phyloP scores from a whole-genome alignment of 2,329 filamentous ascomycete genomes.

The Scytalidium sp. region DNA sequence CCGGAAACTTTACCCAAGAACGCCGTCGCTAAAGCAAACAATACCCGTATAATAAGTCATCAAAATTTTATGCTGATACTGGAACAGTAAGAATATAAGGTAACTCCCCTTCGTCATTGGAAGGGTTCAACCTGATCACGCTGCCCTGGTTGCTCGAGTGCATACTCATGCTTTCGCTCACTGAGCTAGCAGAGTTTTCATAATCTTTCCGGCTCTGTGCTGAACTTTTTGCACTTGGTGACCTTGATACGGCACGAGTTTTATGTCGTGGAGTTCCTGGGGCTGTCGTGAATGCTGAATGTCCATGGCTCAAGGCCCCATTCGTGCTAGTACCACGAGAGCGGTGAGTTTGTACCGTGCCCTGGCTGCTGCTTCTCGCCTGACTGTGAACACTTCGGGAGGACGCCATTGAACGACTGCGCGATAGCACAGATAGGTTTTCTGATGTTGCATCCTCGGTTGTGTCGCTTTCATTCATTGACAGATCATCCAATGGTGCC shows the following conservation, averaged over 20 bases:
- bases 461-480: constrained; percentile 21
- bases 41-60: background rate
- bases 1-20: constrained; percentile 12
- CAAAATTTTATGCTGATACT: constrained; percentile 7
- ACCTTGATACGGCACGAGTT: constrained; percentile 13
- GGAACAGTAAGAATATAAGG: constrained; percentile 25
- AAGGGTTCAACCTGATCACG: constrained; percentile 23
- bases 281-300: constrained; percentile 17
- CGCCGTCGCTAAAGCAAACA: constrained; percentile 20
- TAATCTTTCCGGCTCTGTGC: constrained; percentile 21
- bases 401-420: constrained; percentile 23
- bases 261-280: constrained; percentile 21
- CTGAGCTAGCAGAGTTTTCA: constrained; percentile 10
- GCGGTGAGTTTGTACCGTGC: constrained; percentile 24
- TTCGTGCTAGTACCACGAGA: constrained; percentile 13
- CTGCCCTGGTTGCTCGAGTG: constrained; percentile 23
- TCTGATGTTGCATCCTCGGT: constrained; percentile 22
- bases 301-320: constrained; percentile 9
- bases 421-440: constrained; percentile 12
- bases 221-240: constrained; percentile 20
- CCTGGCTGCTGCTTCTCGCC: constrained; percentile 19
- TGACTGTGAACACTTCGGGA: constrained; percentile 15
- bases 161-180: constrained; percentile 19
- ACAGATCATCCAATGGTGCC: constrained; percentile 14
- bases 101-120: constrained; percentile 18